Evolutionary conservation across 768 basidiomycete genomes (phyloP), one percentile per base, ranked within the genome.

Genomic region (Dacryopinax spathularia): DNA sequence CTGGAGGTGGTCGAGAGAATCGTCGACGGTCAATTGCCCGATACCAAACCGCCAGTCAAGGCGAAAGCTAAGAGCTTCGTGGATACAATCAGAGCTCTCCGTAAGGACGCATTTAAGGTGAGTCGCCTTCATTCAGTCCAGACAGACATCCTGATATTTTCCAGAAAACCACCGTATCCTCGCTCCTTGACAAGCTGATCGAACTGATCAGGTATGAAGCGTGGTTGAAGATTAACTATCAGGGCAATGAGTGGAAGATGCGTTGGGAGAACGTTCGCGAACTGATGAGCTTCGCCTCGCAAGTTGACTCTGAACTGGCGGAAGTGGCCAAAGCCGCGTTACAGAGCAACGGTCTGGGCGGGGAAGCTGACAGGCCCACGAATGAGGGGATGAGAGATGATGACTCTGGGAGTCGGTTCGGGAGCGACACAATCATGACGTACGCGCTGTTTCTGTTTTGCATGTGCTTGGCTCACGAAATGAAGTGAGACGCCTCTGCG

Each of bases 211-310:
- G 79, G 6, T 93, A 91, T 70, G 78, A 85, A 68, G 81, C 80
- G 12, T 80, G 91, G 69, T 75, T 93, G 37, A 82, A 80, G 70
- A 84, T 82, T 68, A 84, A 83, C 0, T n/a, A n/a, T n/a, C 82
- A 88, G 60, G 78, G 72, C 33, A 61, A 78, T n/a, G 90, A 92
- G 64, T 85, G 80, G 77, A 84, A 87, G 37, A 81, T 80, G 36
- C 77, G 89, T 36, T 87, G 87, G 88, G 88, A 91, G 73, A 95
- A 95, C 72, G 84, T 93, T 0, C 79, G 87, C 68, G 91, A 93
- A 73, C 76, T 95, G 67, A 84, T 89, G 63, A 85, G 79, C n/a
- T 89, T 88, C 67, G 86, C 87, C 7, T 83, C 77, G 63, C 84
- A 88, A 64, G 74, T 81, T 31, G 78, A 79, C 61, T 67, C 71